These are phyloP conservation scores for Penicillium sp. DNA, from an alignment of 2,329 filamentous ascomycete species.

Conservation along the genomic window DNA sequence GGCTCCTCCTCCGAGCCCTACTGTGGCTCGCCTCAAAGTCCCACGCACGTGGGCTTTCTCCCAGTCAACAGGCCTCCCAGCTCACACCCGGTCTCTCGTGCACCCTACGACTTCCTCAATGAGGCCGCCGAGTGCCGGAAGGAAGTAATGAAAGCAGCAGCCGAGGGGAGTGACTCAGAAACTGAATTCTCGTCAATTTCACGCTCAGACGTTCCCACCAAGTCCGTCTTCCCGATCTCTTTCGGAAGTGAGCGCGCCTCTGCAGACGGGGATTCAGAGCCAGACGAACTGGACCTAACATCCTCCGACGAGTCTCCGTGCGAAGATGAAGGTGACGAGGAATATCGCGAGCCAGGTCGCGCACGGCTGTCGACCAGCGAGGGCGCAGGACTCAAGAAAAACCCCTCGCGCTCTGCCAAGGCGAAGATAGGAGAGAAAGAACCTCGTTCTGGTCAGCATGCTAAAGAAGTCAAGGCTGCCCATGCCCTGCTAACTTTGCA, in stretches of 20 bases:
- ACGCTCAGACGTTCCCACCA: slow-evolving; percentile 13
- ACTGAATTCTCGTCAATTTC: slow-evolving; percentile 12
- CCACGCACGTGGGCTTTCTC: slow-evolving; percentile 43
- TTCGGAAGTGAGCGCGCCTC: slow-evolving; percentile 6
- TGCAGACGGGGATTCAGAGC: slow-evolving; percentile 1
- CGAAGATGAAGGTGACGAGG: slow-evolving; percentile 26
- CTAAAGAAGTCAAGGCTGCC: slow-evolving; percentile 39
- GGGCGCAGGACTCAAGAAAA: slow-evolving; percentile 6
- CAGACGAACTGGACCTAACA: slow-evolving; percentile 8
- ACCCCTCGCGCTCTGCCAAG: slow-evolving; percentile 11
- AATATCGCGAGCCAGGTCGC: slow-evolving; percentile 11
- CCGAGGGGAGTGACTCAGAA: slow-evolving; percentile 16
- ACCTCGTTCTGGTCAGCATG: slow-evolving; percentile 21
- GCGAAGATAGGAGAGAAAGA: slow-evolving; percentile 2
- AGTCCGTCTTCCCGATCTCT: slow-evolving; percentile 14
- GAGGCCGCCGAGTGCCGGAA: slow-evolving; percentile 13
- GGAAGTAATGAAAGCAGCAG: background rate
- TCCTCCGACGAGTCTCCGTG: slow-evolving; percentile 15
- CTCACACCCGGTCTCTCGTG: slow-evolving; percentile 10
- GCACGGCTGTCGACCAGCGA: background rate
- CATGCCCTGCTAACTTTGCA: slow-evolving; percentile 41
- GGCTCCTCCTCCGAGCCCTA: slow-evolving; percentile 43
- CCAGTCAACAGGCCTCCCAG: slow-evolving; percentile 46
- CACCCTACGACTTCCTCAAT: slow-evolving; percentile 27
- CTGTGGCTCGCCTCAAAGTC: slow-evolving; percentile 44